A percentile compares a stretch with the other conserved stretches of the same genome.
Evolutionary conservation across 768 basidiomycete genomes (phyloP).

Genomic region (Suillus sp.): DNA sequence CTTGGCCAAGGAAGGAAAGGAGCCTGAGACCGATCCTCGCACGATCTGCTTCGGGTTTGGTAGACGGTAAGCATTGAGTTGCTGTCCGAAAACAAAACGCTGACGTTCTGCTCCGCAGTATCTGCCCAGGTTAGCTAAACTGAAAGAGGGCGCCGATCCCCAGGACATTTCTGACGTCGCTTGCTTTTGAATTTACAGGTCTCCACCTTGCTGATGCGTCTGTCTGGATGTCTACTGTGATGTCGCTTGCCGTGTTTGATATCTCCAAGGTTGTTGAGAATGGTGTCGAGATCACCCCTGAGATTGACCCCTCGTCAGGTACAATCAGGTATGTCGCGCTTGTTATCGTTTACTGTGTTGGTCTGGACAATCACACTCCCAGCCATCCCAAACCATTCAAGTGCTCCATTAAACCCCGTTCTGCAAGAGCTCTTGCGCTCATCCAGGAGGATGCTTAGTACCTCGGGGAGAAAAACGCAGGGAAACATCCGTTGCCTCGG

Average conservation of each 20-base stretch:
- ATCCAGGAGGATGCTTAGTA: conserved; percentile 42
- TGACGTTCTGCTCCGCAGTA: conserved; percentile 17
- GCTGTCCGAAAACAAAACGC: conserved; percentile 8
- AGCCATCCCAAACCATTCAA: conserved; percentile 36
- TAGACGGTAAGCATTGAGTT: conserved; percentile 45
- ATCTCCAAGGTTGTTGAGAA: conserved; percentile 41
- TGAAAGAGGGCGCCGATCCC: not conserved
- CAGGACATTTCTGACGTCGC: conserved; percentile 20
- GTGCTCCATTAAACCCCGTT: conserved; percentile 54
- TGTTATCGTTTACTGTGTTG: too few species aligned
- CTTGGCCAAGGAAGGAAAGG: conserved; percentile 38
- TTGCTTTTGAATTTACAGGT: conserved; percentile 32
- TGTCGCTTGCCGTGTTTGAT: conserved; percentile 44
- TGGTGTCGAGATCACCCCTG: conserved; percentile 47
- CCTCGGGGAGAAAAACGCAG: not conserved
- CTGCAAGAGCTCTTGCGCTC: conserved; percentile 47
- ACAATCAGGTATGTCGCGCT: conserved; percentile 49
- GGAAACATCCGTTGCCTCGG: not conserved
- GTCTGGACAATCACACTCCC: not conserved
- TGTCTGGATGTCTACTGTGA: conserved; percentile 40
- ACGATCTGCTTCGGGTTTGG: conserved; percentile 72
- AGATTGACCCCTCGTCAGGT: conserved; percentile 53
- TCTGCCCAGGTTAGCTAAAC: conserved; percentile 31
- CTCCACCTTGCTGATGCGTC: conserved; percentile 48
- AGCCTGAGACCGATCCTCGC: conserved; percentile 58